These are phyloP conservation scores for Nakaseomyces nivariensis DNA, from an alignment of 1,139 yeast genomes.

Conservation along the genomic window DNA sequence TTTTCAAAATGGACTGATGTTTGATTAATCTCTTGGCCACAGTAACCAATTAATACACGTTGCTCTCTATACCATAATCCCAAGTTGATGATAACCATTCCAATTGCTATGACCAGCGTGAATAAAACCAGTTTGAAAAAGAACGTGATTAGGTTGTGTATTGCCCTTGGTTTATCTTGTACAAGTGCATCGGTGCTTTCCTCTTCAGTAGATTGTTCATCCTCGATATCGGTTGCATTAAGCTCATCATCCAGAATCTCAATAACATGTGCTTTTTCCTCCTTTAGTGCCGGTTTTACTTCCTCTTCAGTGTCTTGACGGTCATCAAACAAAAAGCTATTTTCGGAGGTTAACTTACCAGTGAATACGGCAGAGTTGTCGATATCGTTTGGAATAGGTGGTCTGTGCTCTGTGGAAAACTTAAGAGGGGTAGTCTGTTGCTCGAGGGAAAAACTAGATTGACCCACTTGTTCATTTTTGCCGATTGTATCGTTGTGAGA, in stretches of 20 bases:
- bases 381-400: neutral
- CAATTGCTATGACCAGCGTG: constrained; percentile 13
- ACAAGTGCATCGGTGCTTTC: neutral
- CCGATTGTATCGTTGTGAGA: neutral
- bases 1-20: neutral
- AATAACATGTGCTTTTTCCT: neutral
- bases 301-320: constrained; percentile 1
- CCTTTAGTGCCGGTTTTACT: constrained; percentile 1
- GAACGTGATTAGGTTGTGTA: constrained; percentile 8
- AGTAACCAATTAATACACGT: constrained; percentile 49
- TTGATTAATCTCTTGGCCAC: constrained; percentile 45
- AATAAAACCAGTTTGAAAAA: constrained; percentile 10
- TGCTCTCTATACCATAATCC: constrained; percentile 58
- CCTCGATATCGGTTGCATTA: constrained; percentile 2
- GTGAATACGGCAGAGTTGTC: neutral
- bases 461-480: neutral
- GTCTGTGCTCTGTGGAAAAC: neutral
- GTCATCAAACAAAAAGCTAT: constrained; percentile 3
- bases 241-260: constrained; percentile 1
- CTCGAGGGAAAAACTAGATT: too few relatives aligned
- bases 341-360: neutral
- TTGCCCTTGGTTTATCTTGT: neutral
- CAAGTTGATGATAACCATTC: constrained; percentile 22
- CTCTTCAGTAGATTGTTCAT: neutral
- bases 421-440: neutral